These are phyloP conservation scores for Calonectria ilicicola DNA, from an alignment of 2,329 filamentous ascomycete genomes.

Conservation along the genomic window DNA sequence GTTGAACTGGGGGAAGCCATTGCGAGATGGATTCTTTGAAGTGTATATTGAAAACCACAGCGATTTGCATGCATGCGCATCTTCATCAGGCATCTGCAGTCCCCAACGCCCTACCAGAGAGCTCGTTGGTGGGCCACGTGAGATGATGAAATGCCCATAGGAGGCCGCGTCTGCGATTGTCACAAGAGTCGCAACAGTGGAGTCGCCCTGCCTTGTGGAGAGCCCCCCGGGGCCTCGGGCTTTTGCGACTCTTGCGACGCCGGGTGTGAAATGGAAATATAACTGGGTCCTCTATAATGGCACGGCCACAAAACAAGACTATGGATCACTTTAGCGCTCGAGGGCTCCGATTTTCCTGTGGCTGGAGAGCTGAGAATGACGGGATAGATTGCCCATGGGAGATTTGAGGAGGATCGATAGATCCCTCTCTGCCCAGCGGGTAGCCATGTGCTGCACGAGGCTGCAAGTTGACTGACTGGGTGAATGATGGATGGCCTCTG, in stretches of 20 bases:
- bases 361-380: slow-evolving; percentile 14
- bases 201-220: slow-evolving; percentile 6
- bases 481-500: background rate
- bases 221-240: background rate
- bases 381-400: slow-evolving; percentile 3
- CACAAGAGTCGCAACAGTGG: slow-evolving; percentile 21
- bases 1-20: background rate
- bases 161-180: slow-evolving; percentile 38
- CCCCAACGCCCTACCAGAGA: background rate
- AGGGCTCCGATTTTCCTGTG: slow-evolving; percentile 6
- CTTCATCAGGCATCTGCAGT: background rate
- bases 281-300: background rate
- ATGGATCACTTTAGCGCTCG: slow-evolving; percentile 12
- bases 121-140: slow-evolving; percentile 24
- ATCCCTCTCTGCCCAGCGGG: background rate
- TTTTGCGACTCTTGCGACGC: background rate
- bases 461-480: slow-evolving; percentile 1
- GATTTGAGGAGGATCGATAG: slow-evolving; percentile 6
- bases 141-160: slow-evolving; percentile 30
- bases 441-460: background rate
- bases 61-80: background rate
- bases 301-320: slow-evolving; percentile 17
- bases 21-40: background rate
- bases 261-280: slow-evolving; percentile 17
- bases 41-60: background rate